Evolutionary conservation across 441 rosid genomes (phyloP), one percentile per base, ranked within the genome.

Genomic region (Adansonia gregorii): DNA sequence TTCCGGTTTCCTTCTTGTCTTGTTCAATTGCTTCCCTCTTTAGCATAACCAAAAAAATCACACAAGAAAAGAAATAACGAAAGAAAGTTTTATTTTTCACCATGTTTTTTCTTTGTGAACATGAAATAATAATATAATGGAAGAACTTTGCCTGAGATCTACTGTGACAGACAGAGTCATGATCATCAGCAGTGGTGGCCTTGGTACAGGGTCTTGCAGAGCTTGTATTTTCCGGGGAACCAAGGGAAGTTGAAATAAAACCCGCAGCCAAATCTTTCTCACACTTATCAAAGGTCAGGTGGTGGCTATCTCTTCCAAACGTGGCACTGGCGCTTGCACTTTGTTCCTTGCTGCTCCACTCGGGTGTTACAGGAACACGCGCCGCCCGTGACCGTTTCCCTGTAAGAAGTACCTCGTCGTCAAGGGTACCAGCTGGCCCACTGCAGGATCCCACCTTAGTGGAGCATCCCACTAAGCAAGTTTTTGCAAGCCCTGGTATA

Each of bases 91-190:
- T 58, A 35, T 35, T 35, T 35, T 35, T 35, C 39, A 35, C 4
- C 39, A 3, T 35, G 3, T 35, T 35, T 35, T 35, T 3, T 35
- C 1, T 35, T 35, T 35, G 39, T 35, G 39, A 35, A 35, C 39
- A 35, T 35, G 39, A 45, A 24, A 45, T 45, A 6, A 43, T 31
- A 41, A 46, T 41, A 46, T 24, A 52, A 41, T 3, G 15, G 22
- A 39, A 19, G 24, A 46, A 43, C 0, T 41, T 75, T 85, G 79
- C 98, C 88, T 79, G 88, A 14, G 90, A 81, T 76, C 86, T 82
- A 70, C 88, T 86, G 84, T 91, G 90, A 68, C 88, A 87, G 68
- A 87, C 91, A 12, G 95, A 91, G 87, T 94, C 98, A 72, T 87
- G 87, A 67, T 92, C 97, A 17, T 92, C 89, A 6, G 76, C 77